Evolutionary conservation across 2,329 filamentous ascomycete genomes (phyloP).

Genomic region (Aspergillus novofumigatus): DNA sequence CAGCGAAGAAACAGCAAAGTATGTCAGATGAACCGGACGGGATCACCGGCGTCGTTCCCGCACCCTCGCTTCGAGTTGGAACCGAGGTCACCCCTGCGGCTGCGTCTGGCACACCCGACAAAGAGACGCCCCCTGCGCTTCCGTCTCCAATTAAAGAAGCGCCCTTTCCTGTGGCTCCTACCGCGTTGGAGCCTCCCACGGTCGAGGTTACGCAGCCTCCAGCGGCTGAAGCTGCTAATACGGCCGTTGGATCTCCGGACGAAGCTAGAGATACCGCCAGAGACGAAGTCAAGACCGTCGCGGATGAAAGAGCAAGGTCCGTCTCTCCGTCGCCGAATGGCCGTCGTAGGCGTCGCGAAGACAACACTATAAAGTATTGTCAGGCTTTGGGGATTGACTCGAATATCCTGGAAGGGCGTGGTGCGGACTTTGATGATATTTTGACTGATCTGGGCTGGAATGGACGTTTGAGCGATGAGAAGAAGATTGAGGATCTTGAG

Average conservation of each 20-base stretch:
- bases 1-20: slow-evolving; percentile 50
- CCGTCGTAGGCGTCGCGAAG: slow-evolving; percentile 60
- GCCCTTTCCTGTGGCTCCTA: slow-evolving; percentile 9
- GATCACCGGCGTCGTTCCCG: slow-evolving; percentile 81
- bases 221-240: slow-evolving; percentile 26
- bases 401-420: slow-evolving; percentile 68
- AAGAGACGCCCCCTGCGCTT: slow-evolving; percentile 23
- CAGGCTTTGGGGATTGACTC: slow-evolving; percentile 74
- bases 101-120: slow-evolving; percentile 27
- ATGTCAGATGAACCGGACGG: slow-evolving; percentile 73
- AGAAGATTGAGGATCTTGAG: slow-evolving; percentile 75
- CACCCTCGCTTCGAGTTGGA: slow-evolving; percentile 53
- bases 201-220: slow-evolving; percentile 37
- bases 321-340: slow-evolving; percentile 43
- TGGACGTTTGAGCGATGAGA: slow-evolving; percentile 68
- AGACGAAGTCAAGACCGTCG: slow-evolving; percentile 15
- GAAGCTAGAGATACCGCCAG: slow-evolving; percentile 21
- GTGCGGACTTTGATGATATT: slow-evolving; percentile 75
- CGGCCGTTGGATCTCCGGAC: slow-evolving; percentile 18
- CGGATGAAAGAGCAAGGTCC: slow-evolving; percentile 27
- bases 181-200: slow-evolving; percentile 26
- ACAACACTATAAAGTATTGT: slow-evolving; percentile 75
- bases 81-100: slow-evolving; percentile 35
- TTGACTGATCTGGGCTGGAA: slow-evolving; percentile 88
- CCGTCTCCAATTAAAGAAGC: slow-evolving; percentile 13